Base-by-base conservation (phyloP, 331 rosid genomes). In the Rosa hybrid region DNA sequence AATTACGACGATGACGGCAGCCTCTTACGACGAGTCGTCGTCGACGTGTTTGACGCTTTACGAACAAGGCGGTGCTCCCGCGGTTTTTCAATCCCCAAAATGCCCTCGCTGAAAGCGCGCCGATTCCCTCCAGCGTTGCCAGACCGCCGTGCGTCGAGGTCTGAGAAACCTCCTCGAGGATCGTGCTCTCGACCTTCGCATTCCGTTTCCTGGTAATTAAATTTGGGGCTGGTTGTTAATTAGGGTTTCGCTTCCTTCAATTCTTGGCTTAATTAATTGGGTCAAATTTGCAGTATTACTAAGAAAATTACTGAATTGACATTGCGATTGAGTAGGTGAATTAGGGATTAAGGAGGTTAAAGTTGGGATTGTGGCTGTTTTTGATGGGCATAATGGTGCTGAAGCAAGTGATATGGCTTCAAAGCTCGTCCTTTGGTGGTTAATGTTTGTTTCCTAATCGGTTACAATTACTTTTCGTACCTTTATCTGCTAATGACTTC, bases 321-420 rank as follows among this genome's bases (percentile, higher is more conserved):
- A 51, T 51, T 51, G 20, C 20, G 20, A 16, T 83, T 83, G 77
- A 84, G 74, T 86, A 94, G 97, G 91, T 63, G 65, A 54, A 45
- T 64, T 54, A 53, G 97, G 97, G 86, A 44, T 94, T 68, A 90
- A 84, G 85, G 98, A 94, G 84, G 91, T 92, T 25, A 75, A 48
- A 41, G 95, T 94, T 16, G 97, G 91, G 23, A 71, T 94, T 44
- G 82, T 91, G 73, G 98, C 95, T 6, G 97, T 94, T 77, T 94
- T 94, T 70, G 97, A 94, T 77, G 98, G 97, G 64, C 98, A 94
- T 80, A 90, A 91, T 63, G 98, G 98, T 3, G 94, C 90, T 0
- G 98, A 92, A 83, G 98, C 97, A 8, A 94, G 98, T 83, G 97
- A 94, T 63, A 91, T 89, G 97, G 94, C 98, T 8, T 92, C 98